phyloP scores from a whole-genome alignment of 1,284 basidiomycete genomes.

The Marasmius oreades region DNA sequence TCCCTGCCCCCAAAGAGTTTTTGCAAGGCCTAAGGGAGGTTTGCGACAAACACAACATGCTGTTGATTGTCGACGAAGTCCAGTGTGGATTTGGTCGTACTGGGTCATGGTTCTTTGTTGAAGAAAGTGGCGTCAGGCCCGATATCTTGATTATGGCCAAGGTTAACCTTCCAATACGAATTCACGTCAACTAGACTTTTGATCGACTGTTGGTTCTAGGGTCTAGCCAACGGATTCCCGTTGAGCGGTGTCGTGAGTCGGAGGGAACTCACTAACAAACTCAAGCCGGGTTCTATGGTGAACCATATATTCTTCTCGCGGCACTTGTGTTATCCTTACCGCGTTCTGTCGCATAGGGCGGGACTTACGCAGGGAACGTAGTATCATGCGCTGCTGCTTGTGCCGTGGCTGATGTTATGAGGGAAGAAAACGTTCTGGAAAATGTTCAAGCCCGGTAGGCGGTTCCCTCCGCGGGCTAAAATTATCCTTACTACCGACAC shows the following conservation, averaged over 20 bases:
- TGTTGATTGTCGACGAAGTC: constrained; percentile 85
- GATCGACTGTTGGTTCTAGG: constrained; percentile 36
- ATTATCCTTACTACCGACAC: too few relatives aligned
- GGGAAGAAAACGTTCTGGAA: constrained; percentile 72
- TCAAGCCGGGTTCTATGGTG: constrained; percentile 81
- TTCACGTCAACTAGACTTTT: not conserved
- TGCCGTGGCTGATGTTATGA: constrained; percentile 77
- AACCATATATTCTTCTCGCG: constrained; percentile 9
- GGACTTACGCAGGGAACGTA: constrained; percentile 89
- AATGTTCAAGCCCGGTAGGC: constrained; percentile 73
- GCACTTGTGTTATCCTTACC: constrained; percentile 13
- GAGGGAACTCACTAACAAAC: constrained; percentile 79
- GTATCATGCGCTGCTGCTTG: constrained; percentile 86
- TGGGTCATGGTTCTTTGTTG: constrained; percentile 81
- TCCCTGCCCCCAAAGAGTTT: constrained; percentile 82
- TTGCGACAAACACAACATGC: constrained; percentile 84
- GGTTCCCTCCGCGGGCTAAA: not conserved
- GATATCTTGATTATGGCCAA: constrained; percentile 92
- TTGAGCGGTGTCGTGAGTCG: constrained; percentile 82
- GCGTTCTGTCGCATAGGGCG: constrained; percentile 48
- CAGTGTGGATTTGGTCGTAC: constrained; percentile 90
- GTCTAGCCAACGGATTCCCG: constrained; percentile 93
- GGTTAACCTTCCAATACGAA: constrained; percentile 30
- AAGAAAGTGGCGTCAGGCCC: constrained; percentile 79
- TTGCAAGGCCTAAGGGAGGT: constrained; percentile 77